phyloP scores from a whole-genome alignment of 2,329 filamentous ascomycete genomes.

The Aspergillus sp. region DNA sequence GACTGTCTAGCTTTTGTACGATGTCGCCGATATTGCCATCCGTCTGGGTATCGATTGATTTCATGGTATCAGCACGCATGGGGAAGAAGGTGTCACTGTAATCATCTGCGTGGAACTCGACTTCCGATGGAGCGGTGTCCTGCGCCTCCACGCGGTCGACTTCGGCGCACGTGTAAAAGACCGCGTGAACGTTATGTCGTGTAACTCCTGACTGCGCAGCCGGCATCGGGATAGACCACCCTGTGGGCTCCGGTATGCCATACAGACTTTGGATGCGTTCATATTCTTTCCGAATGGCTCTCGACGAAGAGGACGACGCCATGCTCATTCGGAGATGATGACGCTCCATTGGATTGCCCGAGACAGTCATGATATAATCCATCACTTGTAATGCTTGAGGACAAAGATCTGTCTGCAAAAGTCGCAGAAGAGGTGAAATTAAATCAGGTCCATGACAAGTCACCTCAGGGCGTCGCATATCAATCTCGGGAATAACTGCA shows the following conservation, averaged over 20 bases:
- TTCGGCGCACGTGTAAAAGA: conserved; percentile 90
- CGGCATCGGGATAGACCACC: conserved; percentile 94
- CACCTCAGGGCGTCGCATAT: conserved; percentile 90
- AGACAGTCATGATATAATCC: conserved; percentile 94
- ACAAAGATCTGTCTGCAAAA: conserved; percentile 91
- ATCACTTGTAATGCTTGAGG: conserved; percentile 89
- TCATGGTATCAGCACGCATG: conserved; percentile 86
- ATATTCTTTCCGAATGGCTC: conserved; percentile 88
- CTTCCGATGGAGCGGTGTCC: conserved; percentile 73
- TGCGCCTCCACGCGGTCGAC: conserved; percentile 64
- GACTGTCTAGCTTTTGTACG: conserved; percentile 75
- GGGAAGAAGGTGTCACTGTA: conserved; percentile 77
- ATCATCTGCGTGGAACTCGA: conserved; percentile 92
- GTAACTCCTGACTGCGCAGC: conserved; percentile 87
- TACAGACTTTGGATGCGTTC: conserved; percentile 93
- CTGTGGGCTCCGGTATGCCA: conserved; percentile 92
- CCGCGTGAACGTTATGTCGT: conserved; percentile 88
- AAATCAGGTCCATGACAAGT: conserved; percentile 90
- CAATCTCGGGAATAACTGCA: conserved; percentile 82
- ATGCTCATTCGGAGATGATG: conserved; percentile 98
- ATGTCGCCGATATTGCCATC: conserved; percentile 78
- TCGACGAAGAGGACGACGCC: conserved; percentile 79
- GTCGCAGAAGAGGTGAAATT: conserved; percentile 85
- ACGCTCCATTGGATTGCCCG: conserved; percentile 87
- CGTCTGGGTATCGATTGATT: conserved; percentile 73